These are phyloP conservation scores for Macrolepiota albuminosa DNA, from an alignment of 768 basidiomycete genomes.

Conservation along the genomic window DNA sequence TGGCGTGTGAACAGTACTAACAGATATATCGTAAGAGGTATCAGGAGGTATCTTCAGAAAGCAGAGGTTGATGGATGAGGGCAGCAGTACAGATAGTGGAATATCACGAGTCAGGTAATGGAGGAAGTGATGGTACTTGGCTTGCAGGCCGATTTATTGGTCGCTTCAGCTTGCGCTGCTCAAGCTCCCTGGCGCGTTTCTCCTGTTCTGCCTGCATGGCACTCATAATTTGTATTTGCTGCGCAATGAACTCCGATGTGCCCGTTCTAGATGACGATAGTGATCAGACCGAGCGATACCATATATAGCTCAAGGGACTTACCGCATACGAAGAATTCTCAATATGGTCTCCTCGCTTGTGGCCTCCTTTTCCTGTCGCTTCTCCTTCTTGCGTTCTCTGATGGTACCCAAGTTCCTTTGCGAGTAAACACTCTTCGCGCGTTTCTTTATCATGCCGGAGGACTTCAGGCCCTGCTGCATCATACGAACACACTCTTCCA, in stretches of 20 bases:
- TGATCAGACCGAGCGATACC: neutral
- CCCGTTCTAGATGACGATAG: constrained; percentile 46
- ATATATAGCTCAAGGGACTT: constrained; percentile 9
- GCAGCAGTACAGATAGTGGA: constrained; percentile 4
- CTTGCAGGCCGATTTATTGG: constrained; percentile 28
- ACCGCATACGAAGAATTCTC: constrained; percentile 95
- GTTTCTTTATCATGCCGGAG: constrained; percentile 74
- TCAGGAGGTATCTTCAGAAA: constrained; percentile 10
- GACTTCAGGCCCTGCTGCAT: constrained; percentile 85
- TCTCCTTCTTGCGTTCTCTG: constrained; percentile 89
- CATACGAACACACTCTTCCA: constrained; percentile 94
- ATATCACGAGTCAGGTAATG: constrained; percentile 22
- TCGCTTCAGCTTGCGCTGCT: constrained; percentile 56
- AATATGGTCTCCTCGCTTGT: constrained; percentile 89
- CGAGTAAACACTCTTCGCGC: constrained; percentile 87
- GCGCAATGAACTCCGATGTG: constrained; percentile 83
- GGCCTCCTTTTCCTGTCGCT: constrained; percentile 73
- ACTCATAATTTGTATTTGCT: constrained; percentile 78
- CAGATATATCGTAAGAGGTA: neutral
- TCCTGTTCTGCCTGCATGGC: constrained; percentile 84
- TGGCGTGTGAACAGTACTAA: constrained; percentile 3
- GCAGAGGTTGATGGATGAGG: neutral
- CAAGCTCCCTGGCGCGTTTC: constrained; percentile 56
- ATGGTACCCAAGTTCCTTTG: constrained; percentile 97
- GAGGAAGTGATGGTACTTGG: constrained; percentile 34